phyloP scores from a whole-genome alignment of 345 rosid genomes.

The Euphorbia pulcherrima region DNA sequence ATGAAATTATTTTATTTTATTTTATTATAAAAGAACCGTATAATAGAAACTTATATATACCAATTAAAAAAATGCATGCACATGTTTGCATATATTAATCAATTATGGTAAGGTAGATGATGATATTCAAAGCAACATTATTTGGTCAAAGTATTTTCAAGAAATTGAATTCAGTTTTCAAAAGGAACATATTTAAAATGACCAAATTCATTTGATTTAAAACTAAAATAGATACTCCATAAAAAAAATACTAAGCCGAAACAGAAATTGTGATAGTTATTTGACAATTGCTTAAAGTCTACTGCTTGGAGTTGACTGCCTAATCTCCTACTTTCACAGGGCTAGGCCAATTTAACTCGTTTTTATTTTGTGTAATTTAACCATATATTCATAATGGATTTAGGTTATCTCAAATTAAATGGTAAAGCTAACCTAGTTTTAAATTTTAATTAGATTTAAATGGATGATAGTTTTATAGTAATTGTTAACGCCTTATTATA shows the following conservation, averaged over 20 bases:
- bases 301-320: not conserved
- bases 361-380: too few species aligned
- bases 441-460: too few species aligned
- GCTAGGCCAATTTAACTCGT: too few species aligned
- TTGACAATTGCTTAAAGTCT: not conserved
- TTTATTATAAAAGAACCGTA: too few species aligned
- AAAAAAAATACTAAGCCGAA: too few species aligned
- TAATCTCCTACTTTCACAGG: not conserved
- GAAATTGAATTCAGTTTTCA: not conserved
- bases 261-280: not conserved
- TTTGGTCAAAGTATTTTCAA: conserved; percentile 4
- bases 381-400: too few species aligned
- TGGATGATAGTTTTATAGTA: too few species aligned
- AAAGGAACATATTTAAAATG: conserved; percentile 1
- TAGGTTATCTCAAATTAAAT: too few species aligned
- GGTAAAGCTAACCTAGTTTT: too few species aligned
- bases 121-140: not conserved
- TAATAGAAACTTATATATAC: too few species aligned
- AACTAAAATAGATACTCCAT: not conserved
- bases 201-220: not conserved
- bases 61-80: not conserved
- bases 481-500: too few species aligned
- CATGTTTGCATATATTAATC: not conserved
- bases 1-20: too few species aligned
- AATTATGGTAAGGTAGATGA: not conserved